A percentile compares a stretch with the other conserved stretches of the same genome.
These are phyloP conservation scores for Vitellaria paradoxa DNA, from an alignment of 179 eudicot genomes.

Conservation along the genomic window DNA sequence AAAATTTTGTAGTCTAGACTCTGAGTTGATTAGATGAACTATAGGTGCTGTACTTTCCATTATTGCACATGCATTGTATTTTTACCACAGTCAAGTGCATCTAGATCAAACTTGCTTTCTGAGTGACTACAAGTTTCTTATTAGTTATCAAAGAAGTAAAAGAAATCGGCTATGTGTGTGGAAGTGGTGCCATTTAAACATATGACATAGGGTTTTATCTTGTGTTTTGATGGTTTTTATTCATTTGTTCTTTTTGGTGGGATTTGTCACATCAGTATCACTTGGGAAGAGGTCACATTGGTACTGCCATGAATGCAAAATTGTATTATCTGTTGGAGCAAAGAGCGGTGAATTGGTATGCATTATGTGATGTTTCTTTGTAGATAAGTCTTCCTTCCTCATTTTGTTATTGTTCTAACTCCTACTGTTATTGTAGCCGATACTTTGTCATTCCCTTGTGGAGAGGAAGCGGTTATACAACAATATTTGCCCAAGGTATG, in stretches of 20 bases:
- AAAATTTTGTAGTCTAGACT: background rate
- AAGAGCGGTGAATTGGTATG: conserved; percentile 61
- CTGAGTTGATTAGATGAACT: background rate
- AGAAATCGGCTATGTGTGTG: background rate
- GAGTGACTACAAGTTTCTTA: too few species aligned
- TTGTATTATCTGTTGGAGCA: conserved; percentile 68
- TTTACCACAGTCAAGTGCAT: background rate
- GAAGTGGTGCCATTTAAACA: background rate
- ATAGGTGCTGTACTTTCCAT: background rate
- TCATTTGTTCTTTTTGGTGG: background rate
- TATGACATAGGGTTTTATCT: background rate
- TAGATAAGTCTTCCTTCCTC: conserved; percentile 8
- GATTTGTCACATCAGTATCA: conserved; percentile 53
- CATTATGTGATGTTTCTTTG: conserved; percentile 1
- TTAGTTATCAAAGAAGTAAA: too few species aligned
- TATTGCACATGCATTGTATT: background rate
- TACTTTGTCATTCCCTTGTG: conserved; percentile 86
- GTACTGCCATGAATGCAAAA: conserved; percentile 68
- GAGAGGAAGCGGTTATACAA: conserved; percentile 92
- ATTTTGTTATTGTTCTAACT: conserved; percentile 17
- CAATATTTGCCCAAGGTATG: conserved; percentile 93
- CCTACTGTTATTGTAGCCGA: conserved; percentile 45
- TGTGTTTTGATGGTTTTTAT: background rate
- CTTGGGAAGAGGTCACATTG: conserved; percentile 91
- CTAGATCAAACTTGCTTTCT: background rate